Percentiles rank a stretch among this genome's conserved stretches.
These are phyloP conservation scores for Collybia sordida DNA, from an alignment of 768 basidiomycete genomes.

Conservation along the genomic window DNA sequence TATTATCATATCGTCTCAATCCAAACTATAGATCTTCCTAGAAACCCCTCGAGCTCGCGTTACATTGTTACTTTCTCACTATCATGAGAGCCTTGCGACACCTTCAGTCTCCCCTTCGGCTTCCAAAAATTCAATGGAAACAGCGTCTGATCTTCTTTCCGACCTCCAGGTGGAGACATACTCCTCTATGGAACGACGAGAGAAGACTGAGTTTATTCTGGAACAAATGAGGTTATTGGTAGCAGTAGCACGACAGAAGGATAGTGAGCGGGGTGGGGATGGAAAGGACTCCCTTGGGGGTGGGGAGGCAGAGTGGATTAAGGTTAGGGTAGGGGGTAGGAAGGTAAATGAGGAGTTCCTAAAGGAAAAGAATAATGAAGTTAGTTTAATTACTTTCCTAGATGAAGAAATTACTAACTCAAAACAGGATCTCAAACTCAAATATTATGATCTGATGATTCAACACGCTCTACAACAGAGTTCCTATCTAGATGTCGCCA, in stretches of 20 bases:
- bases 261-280: constrained; percentile 61
- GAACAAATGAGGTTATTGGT: constrained; percentile 96
- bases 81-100: constrained; percentile 74
- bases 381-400: constrained; percentile 26
- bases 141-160: constrained; percentile 87
- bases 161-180: constrained; percentile 99
- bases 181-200: constrained; percentile 95
- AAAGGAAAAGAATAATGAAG: constrained; percentile 87
- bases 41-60: constrained; percentile 96
- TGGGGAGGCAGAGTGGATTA: constrained; percentile 90
- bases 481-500: constrained; percentile 90
- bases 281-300: constrained; percentile 63
- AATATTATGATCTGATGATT: constrained; percentile 96
- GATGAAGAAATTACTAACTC: constrained; percentile 4
- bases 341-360: constrained; percentile 94
- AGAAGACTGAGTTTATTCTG: constrained; percentile 97
- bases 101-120: constrained; percentile 41
- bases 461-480: constrained; percentile 85
- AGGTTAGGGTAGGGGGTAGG: constrained; percentile 86
- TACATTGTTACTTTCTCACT: constrained; percentile 79
- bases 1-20: not conserved
- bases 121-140: constrained; percentile 71
- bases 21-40: constrained; percentile 81
- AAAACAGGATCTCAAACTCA: constrained; percentile 86
- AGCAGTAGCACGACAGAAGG: constrained; percentile 74